Evolutionary conservation across 2,329 filamentous ascomycete species (phyloP).

Genomic region (Cercospora zeae-maydis): DNA sequence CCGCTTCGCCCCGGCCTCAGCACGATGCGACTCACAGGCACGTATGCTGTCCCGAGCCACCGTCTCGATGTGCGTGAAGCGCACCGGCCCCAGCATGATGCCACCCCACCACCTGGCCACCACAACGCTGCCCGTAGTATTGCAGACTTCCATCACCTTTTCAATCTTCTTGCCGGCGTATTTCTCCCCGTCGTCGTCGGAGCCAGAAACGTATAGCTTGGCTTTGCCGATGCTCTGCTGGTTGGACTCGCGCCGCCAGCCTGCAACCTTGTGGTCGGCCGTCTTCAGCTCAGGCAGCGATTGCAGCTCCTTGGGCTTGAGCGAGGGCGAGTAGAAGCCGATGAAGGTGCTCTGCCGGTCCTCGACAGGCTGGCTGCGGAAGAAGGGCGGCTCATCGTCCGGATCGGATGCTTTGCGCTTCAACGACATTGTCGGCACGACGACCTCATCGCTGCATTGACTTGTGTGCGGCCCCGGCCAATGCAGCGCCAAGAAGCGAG

Average conservation of each 20-base stretch:
- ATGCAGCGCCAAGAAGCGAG: neutral
- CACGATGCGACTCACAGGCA: slow-evolving; percentile 38
- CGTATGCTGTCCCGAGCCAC: slow-evolving; percentile 48
- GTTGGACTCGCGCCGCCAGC: slow-evolving; percentile 48
- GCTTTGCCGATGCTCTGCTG: slow-evolving; percentile 45
- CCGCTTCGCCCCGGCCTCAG: slow-evolving; percentile 33
- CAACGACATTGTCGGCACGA: slow-evolving; percentile 25
- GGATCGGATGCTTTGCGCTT: slow-evolving; percentile 31
- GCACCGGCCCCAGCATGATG: slow-evolving; percentile 50
- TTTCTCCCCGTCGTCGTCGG: slow-evolving; percentile 55
- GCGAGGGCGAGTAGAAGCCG: slow-evolving; percentile 48
- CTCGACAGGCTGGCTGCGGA: slow-evolving; percentile 45
- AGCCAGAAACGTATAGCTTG: slow-evolving; percentile 43
- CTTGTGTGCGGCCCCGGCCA: neutral
- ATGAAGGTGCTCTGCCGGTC: slow-evolving; percentile 53
- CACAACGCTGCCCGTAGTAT: slow-evolving; percentile 47
- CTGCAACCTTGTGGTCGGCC: slow-evolving; percentile 52
- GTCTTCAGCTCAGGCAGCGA: slow-evolving; percentile 42
- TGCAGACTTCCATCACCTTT: slow-evolving; percentile 45
- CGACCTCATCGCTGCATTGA: neutral
- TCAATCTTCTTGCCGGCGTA: slow-evolving; percentile 49
- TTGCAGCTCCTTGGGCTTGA: slow-evolving; percentile 44
- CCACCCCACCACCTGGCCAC: slow-evolving; percentile 57
- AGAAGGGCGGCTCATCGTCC: slow-evolving; percentile 36
- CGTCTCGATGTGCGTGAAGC: slow-evolving; percentile 53